A percentile compares a stretch with the other conserved stretches of the same genome.
Evolutionary conservation across 2,329 filamentous ascomycete species (phyloP).

Genomic region (Cercospora nicotianae): DNA sequence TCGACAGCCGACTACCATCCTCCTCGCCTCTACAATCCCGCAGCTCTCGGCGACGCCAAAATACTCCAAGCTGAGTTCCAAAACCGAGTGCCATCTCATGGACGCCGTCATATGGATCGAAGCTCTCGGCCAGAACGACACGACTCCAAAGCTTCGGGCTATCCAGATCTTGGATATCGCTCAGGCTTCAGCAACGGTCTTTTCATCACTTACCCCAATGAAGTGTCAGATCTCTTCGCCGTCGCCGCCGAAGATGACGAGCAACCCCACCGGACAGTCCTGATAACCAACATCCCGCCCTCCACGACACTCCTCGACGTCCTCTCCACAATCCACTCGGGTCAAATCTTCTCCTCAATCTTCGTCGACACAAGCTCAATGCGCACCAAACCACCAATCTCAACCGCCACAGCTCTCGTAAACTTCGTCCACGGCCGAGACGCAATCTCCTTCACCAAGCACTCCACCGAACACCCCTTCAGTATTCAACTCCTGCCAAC

Average conservation of each 20-base stretch:
- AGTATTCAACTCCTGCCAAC: conserved; percentile 12
- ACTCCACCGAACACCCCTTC: not conserved
- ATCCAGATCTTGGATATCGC: no score
- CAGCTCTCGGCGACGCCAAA: conserved; percentile 1
- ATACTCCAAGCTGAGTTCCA: not conserved
- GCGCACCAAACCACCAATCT: conserved; percentile 23
- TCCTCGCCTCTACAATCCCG: conserved; percentile 1
- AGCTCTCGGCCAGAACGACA: not conserved
- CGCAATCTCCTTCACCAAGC: conserved; percentile 22
- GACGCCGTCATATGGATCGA: not conserved
- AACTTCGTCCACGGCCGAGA: conserved; percentile 24
- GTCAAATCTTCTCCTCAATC: conserved; percentile 24
- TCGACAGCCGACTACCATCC: not conserved
- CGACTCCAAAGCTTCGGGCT: not conserved
- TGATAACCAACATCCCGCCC: conserved; percentile 29
- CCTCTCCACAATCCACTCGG: conserved; percentile 27
- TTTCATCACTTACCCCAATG: conserved; percentile 4
- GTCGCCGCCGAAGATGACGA: not conserved
- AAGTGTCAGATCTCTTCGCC: conserved; percentile 16
- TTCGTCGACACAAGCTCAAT: conserved; percentile 26
- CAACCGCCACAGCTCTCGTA: conserved; percentile 26
- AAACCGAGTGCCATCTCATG: not conserved
- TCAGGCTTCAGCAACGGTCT: not conserved
- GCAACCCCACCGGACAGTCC: conserved; percentile 23
- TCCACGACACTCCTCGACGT: conserved; percentile 25